phyloP scores from a whole-genome alignment of 2,329 filamentous ascomycete genomes.

The Cryphonectria carpinicola region DNA sequence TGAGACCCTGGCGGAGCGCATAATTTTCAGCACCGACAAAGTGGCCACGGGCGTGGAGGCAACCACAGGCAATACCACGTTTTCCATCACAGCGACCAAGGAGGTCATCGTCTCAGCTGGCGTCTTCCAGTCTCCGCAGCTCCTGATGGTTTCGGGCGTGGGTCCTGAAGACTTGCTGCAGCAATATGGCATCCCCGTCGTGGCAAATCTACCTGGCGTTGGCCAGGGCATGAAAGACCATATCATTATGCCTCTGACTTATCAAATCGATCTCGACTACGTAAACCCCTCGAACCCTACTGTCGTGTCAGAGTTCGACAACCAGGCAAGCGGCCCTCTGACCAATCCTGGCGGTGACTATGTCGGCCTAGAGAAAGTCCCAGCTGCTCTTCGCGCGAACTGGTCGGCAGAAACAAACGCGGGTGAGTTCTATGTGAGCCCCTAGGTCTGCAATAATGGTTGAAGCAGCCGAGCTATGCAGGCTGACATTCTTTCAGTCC shows the following conservation, averaged over 20 bases:
- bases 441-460: too few species aligned
- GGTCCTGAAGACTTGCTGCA: slow-evolving; percentile 28
- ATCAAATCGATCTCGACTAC: slow-evolving; percentile 1
- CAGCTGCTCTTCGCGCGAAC: neutral
- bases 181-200: slow-evolving; percentile 34
- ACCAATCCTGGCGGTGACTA: slow-evolving; percentile 18
- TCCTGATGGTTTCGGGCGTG: slow-evolving; percentile 39
- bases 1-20: slow-evolving; percentile 15
- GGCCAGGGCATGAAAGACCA: slow-evolving; percentile 21
- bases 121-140: slow-evolving; percentile 46
- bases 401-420: neutral
- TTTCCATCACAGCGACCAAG: slow-evolving; percentile 15
- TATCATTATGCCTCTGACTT: neutral
- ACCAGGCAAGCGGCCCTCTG: neutral
- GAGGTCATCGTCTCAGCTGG: slow-evolving; percentile 50
- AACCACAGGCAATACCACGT: slow-evolving; percentile 3
- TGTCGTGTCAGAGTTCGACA: neutral
- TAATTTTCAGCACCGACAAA: slow-evolving; percentile 18
- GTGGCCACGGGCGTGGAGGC: slow-evolving; percentile 14
- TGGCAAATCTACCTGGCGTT: slow-evolving; percentile 35
- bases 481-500: neutral
- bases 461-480: too few species aligned
- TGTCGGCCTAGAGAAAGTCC: slow-evolving; percentile 9
- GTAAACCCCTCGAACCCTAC: neutral
- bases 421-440: too few species aligned